These are phyloP conservation scores for Cicer yamashitae DNA, from an alignment of 306 rosid genomes.

Conservation along the genomic window DNA sequence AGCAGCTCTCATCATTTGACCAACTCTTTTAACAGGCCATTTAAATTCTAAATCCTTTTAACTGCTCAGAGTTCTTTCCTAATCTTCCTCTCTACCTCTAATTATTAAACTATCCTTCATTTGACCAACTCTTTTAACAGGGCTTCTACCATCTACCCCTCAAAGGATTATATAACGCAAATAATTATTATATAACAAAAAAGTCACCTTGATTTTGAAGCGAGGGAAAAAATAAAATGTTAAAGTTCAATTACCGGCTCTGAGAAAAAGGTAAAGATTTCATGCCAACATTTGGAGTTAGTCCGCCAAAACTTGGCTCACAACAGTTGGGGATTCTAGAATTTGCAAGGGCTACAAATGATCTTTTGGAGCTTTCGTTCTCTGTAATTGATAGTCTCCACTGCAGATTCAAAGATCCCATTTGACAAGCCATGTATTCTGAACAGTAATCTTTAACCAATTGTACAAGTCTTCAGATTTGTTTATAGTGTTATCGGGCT, in stretches of 20 bases:
- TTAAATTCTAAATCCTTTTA: neutral
- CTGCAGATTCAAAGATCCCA: slow-evolving; percentile 49
- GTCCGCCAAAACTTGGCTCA: slow-evolving; percentile 48
- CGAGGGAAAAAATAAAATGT: neutral
- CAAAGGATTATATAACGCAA: slow-evolving; percentile 21
- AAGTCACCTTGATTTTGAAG: slow-evolving; percentile 8
- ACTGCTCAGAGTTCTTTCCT: neutral
- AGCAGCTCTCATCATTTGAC: neutral
- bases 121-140: slow-evolving; percentile 10
- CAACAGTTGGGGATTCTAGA: slow-evolving; percentile 51
- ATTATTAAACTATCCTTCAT: slow-evolving; percentile 12
- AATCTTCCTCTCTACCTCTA: neutral
- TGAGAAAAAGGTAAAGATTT: slow-evolving; percentile 55
- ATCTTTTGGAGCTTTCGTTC: slow-evolving; percentile 49
- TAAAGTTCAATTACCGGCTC: slow-evolving; percentile 51
- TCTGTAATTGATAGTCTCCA: slow-evolving; percentile 53
- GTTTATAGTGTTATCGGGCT: slow-evolving; percentile 29
- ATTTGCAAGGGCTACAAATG: slow-evolving; percentile 47
- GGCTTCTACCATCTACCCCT: slow-evolving; percentile 1
- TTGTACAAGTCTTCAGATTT: slow-evolving; percentile 16
- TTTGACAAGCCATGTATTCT: slow-evolving; percentile 56
- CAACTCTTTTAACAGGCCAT: neutral
- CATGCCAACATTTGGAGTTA: slow-evolving; percentile 44
- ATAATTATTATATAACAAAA: slow-evolving; percentile 11
- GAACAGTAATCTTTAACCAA: slow-evolving; percentile 25